A percentile compares a stretch with the other conserved stretches of the same genome.
phyloP scores from a whole-genome alignment of 2,329 filamentous ascomycete species.

The Penicillium crustosum region DNA sequence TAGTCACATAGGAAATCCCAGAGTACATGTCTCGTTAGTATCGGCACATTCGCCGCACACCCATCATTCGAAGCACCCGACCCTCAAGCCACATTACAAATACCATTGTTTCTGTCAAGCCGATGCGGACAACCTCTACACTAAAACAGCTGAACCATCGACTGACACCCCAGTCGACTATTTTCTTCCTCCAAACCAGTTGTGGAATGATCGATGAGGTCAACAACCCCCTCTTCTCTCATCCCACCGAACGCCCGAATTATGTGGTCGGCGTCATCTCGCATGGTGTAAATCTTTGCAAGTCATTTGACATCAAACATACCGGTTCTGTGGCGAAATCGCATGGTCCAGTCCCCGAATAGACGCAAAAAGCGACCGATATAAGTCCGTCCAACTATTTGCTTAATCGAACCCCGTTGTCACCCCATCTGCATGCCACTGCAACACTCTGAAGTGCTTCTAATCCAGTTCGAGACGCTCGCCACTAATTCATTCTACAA shows the following conservation, averaged over 20 bases:
- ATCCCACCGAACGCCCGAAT: constrained; percentile 61
- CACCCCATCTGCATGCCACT: constrained; percentile 6
- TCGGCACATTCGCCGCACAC: constrained; percentile 71
- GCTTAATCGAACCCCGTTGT: neutral
- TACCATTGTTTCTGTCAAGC: constrained; percentile 73
- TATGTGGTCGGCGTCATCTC: constrained; percentile 55
- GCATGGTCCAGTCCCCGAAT: constrained; percentile 24
- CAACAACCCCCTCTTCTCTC: constrained; percentile 65
- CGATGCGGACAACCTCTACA: constrained; percentile 58
- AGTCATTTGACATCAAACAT: constrained; percentile 52
- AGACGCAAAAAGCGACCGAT: constrained; percentile 30
- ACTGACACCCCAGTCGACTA: neutral
- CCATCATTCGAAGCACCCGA: constrained; percentile 60
- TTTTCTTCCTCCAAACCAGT: neutral
- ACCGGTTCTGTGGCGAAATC: constrained; percentile 56
- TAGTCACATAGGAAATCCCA: neutral
- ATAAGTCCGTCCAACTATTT: neutral
- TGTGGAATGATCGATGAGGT: constrained; percentile 73
- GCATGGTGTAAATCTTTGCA: constrained; percentile 51
- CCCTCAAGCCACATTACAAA: constrained; percentile 31
- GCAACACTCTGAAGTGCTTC: constrained; percentile 11
- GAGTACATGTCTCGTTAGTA: constrained; percentile 68
- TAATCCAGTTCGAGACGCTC: constrained; percentile 23
- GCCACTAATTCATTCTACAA: constrained; percentile 21
- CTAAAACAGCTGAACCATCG: constrained; percentile 50